These are phyloP conservation scores for Xylariaceae sp. DNA, from an alignment of 2,329 filamentous ascomycete species.

Conservation along the genomic window DNA sequence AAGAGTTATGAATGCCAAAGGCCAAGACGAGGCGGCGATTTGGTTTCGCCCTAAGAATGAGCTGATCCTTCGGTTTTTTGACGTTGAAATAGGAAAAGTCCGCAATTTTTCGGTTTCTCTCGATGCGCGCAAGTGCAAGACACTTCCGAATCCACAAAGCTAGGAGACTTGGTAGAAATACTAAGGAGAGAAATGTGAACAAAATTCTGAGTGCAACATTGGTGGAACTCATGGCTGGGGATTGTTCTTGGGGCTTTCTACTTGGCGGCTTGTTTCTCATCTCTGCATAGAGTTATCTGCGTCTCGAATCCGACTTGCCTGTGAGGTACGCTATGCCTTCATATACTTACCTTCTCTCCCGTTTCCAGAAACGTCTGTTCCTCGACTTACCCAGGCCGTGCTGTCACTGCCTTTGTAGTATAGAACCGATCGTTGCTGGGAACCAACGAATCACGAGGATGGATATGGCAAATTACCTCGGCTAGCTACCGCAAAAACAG, in stretches of 20 bases:
- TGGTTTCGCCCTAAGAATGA: constrained; percentile 33
- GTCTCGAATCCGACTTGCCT: background rate
- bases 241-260: background rate
- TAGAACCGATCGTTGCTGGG: background rate
- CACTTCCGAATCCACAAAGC: background rate
- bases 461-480: background rate
- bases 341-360: background rate
- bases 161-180: no score
- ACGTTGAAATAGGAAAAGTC: constrained; percentile 18
- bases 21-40: constrained; percentile 38
- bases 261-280: background rate
- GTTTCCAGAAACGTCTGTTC: background rate
- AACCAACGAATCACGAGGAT: background rate
- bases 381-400: background rate
- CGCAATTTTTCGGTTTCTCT: constrained; percentile 16
- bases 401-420: background rate
- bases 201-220: background rate
- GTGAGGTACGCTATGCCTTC: background rate
- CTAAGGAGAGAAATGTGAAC: background rate
- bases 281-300: background rate
- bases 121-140: background rate
- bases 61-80: constrained; percentile 11
- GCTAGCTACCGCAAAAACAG: background rate
- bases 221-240: background rate
- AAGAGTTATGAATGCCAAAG: constrained; percentile 45